Conservation (phyloP, 2,329 filamentous ascomycete species). For the Penicillium sp. region DNA sequence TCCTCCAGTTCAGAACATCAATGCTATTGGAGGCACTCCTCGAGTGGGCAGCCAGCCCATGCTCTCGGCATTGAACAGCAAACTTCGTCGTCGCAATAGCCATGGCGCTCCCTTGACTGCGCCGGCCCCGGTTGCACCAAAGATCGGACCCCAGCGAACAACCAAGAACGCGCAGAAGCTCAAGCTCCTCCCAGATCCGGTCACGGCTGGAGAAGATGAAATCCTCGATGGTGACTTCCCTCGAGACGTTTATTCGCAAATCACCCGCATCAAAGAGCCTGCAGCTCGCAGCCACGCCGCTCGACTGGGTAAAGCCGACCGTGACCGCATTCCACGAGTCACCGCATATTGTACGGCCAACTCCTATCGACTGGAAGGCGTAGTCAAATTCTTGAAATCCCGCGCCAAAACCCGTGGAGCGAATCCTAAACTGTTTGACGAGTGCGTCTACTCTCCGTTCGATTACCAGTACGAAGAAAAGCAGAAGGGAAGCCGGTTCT, state of each 20-base stretch:
- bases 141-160: conserved; percentile 92
- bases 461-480: conserved; percentile 65
- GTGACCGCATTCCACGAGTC: conserved; percentile 81
- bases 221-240: conserved; percentile 84
- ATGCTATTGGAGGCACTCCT: conserved; percentile 28
- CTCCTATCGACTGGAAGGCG: conserved; percentile 82
- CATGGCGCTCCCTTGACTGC: conserved; percentile 62
- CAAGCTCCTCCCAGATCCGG: conserved; percentile 91
- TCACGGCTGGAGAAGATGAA: conserved; percentile 77
- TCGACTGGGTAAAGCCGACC: conserved; percentile 87
- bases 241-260: conserved; percentile 95
- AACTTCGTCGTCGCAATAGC: conserved; percentile 82
- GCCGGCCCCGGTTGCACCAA: conserved; percentile 51
- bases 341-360: conserved; percentile 97
- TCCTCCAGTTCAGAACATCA: conserved; percentile 35
- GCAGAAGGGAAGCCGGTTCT: conserved; percentile 30
- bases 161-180: conserved; percentile 96
- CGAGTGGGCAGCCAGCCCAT: conserved; percentile 55
- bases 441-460: conserved; percentile 96
- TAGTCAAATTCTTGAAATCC: conserved; percentile 90
- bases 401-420: conserved; percentile 74
- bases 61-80: conserved; percentile 81
- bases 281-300: conserved; percentile 91
- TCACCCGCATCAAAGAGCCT: conserved; percentile 95
- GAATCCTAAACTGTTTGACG: conserved; percentile 90